These are phyloP conservation scores for Malus fusca DNA, from an alignment of 306 rosid species.

Conservation along the genomic window DNA sequence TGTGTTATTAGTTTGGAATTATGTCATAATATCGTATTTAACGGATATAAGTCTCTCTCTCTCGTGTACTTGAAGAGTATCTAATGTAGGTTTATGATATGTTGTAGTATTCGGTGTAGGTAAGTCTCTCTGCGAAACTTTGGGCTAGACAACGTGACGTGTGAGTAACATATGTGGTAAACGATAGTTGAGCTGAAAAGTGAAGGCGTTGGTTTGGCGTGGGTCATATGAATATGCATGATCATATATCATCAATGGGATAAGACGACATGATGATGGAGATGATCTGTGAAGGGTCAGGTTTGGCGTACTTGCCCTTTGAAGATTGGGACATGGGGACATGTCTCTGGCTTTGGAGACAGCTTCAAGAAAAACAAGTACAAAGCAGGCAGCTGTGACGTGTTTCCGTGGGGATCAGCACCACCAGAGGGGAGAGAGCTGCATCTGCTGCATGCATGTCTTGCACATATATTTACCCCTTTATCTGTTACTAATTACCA, in stretches of 20 bases:
- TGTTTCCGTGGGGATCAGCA: not conserved
- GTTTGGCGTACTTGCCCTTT: not conserved
- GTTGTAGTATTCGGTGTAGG: not conserved
- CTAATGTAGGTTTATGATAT: too few relatives aligned
- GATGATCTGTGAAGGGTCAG: not conserved
- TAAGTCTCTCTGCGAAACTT: not conserved
- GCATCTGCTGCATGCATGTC: not conserved
- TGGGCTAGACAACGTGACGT: not conserved
- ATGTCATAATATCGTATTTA: not conserved
- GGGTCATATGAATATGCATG: not conserved
- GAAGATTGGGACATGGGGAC: not conserved
- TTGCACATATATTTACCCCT: not conserved
- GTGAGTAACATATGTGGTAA: not conserved
- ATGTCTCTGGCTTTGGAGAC: slow-evolving; percentile 6
- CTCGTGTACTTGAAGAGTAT: not conserved
- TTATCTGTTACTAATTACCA: not conserved
- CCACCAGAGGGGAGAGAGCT: not conserved
- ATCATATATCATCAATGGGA: not conserved
- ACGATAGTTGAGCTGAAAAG: not conserved
- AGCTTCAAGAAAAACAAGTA: not conserved
- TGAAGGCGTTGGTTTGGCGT: not conserved
- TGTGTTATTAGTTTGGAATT: not conserved
- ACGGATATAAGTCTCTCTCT: too few relatives aligned
- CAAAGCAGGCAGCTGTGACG: not conserved
- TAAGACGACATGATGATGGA: not conserved